Evolutionary conservation across 345 rosid species (phyloP), one percentile per base, ranked within the genome.

Genomic region (Lepidium didymum): DNA sequence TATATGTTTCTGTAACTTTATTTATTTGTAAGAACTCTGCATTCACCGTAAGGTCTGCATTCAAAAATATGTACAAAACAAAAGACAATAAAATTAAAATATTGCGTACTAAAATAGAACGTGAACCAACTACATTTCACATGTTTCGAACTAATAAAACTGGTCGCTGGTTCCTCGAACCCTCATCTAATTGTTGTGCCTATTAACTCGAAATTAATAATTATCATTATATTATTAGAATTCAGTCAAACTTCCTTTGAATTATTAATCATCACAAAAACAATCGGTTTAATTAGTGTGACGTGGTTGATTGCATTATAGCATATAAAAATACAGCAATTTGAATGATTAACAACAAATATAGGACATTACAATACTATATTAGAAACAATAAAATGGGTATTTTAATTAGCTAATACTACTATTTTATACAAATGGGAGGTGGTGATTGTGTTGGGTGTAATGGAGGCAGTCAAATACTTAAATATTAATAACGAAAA

Each of bases 61-160:
- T 44, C 19, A 15, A 47, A 55, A 68, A 15, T 3, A 67, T 41
- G 15, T 34, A 42, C 7, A 33, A 41, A 35, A 45, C 10, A 45
- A 43, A 33, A 15, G 12, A 36, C 44, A 56, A 6, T 18, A 19
- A 15, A 56, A 35, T 55, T 14, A 4, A 21, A 35, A 57, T 43
- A 35, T 23, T 62, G 56, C n/a, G 63, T 9, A 18, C n/a, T 54
- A 50, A 55, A 45, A 46, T 51, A 72, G 29, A 64, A 64, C 66
- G 76, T 64, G 76, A 64, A 64, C 35, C 62, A 73, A 53, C 73
- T 74, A 38, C 73, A 74, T 51, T 67, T 74, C 63, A 67, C 77
- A 74, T 74, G 68, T 43, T 51, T 67, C 35, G 11, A 45, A 14
- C 23, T 23, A 7, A n/a, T 1, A 67, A 50, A 49, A 49, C 10